phyloP scores from a whole-genome alignment of 352 stramenopile species.

The Phytophthora cryptogea region DNA sequence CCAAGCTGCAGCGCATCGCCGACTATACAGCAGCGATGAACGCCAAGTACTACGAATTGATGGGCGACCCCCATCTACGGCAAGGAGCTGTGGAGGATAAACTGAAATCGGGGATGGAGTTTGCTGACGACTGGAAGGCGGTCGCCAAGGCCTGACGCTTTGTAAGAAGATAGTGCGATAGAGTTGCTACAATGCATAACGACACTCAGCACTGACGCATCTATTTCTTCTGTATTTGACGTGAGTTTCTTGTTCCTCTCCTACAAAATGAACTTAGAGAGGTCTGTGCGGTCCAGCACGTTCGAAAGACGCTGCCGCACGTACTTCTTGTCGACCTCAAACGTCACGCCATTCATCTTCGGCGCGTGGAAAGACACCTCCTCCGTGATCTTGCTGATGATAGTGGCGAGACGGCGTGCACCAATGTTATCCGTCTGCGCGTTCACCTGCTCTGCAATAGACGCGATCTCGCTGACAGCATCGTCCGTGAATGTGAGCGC shows the following conservation, averaged over 20 bases:
- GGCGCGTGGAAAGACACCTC: slow-evolving; percentile 97
- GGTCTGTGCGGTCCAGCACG: slow-evolving; percentile 93
- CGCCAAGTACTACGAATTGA: slow-evolving; percentile 37
- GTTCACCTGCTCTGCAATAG: slow-evolving; percentile 94
- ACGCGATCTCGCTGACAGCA: slow-evolving; percentile 96
- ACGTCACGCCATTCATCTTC: slow-evolving; percentile 83
- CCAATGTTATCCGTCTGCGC: slow-evolving; percentile 98
- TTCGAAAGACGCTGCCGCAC: slow-evolving; percentile 93
- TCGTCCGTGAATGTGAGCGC: slow-evolving; percentile 95
- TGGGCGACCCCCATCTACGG: slow-evolving; percentile 52
- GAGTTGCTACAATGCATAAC: background rate
- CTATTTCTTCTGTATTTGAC: slow-evolving; percentile 15
- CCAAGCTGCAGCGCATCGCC: slow-evolving; percentile 35
- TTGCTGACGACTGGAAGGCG: slow-evolving; percentile 42
- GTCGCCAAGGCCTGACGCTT: slow-evolving; percentile 18
- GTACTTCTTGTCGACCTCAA: slow-evolving; percentile 93
- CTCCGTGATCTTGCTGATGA: slow-evolving; percentile 98
- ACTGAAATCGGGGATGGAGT: slow-evolving; percentile 39
- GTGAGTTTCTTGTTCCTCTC: background rate
- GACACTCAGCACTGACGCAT: background rate
- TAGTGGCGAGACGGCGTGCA: slow-evolving; percentile 95
- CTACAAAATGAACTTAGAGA: slow-evolving; percentile 98
- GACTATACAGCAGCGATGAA: slow-evolving; percentile 48
- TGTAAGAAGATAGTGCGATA: background rate
- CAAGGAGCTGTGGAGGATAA: slow-evolving; percentile 39